Evolutionary conservation across 371 early-diverging fungal species (phyloP).

Genomic region (Mucor indicus): DNA sequence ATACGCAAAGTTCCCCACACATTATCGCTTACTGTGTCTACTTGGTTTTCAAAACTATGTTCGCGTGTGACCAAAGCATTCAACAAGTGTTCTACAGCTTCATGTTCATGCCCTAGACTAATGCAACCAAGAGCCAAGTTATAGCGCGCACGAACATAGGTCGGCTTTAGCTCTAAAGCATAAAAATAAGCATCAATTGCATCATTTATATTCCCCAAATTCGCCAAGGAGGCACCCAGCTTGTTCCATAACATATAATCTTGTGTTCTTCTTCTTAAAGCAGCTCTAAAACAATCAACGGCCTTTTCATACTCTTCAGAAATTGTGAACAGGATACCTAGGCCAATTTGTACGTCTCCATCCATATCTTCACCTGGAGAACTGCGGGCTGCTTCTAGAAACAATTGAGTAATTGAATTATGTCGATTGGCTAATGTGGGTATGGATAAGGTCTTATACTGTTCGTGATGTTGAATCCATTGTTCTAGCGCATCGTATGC

Average conservation of each 20-base stretch:
- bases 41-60: conserved; percentile 52
- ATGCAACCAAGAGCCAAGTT: conserved; percentile 91
- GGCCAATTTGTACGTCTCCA: conserved; percentile 84
- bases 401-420: conserved; percentile 61
- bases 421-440: conserved; percentile 45
- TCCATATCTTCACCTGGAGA: conserved; percentile 70
- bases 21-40: conserved; percentile 60
- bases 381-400: conserved; percentile 70
- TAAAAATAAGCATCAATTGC: conserved; percentile 90
- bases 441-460: conserved; percentile 46
- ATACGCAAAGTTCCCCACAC: conserved; percentile 83
- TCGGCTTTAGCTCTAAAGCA: conserved; percentile 88
- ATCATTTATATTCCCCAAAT: conserved; percentile 61
- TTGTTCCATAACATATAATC: conserved; percentile 94
- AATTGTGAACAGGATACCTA: conserved; percentile 88
- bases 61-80: conserved; percentile 77
- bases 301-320: conserved; percentile 86
- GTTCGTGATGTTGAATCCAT: conserved; percentile 73
- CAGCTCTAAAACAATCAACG: conserved; percentile 92
- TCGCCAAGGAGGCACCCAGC: conserved; percentile 91
- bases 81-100: conserved; percentile 90
- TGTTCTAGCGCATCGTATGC: conserved; percentile 82
- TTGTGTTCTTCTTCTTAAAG: conserved; percentile 73
- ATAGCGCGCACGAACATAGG: conserved; percentile 90
- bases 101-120: conserved; percentile 78